Conservation (phyloP, 345 rosid genomes). For the Bruguiera gymnorhiza region DNA sequence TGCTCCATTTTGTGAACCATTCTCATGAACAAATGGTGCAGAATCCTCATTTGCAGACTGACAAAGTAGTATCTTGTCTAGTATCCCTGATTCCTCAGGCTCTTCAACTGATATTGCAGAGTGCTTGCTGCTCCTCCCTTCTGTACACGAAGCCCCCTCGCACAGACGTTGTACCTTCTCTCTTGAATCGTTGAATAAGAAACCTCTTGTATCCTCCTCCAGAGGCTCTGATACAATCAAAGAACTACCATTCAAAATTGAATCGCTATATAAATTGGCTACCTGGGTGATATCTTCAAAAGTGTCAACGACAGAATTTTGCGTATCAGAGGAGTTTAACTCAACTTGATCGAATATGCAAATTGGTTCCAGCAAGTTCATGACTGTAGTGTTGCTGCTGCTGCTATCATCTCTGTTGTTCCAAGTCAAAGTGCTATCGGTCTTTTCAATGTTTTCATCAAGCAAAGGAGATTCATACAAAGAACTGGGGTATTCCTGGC, state of each 20-base stretch:
- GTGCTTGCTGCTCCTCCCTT: constrained; percentile 53
- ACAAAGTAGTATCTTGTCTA: constrained; percentile 49
- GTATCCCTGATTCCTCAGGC: constrained; percentile 39
- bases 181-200: constrained; percentile 17
- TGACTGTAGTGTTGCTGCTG: background rate
- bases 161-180: constrained; percentile 46
- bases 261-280: background rate
- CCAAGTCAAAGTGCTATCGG: background rate
- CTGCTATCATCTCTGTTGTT: background rate
- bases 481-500: constrained; percentile 16
- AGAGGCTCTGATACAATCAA: background rate
- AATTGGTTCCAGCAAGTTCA: constrained; percentile 8
- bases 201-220: background rate
- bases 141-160: constrained; percentile 16
- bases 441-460: background rate
- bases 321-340: background rate
- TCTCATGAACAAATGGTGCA: constrained; percentile 22
- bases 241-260: background rate
- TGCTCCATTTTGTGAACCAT: constrained; percentile 32
- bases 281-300: background rate
- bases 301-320: background rate
- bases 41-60: constrained; percentile 22
- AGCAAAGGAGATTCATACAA: background rate
- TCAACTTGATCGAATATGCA: constrained; percentile 13
- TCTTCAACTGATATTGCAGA: constrained; percentile 41